Evolutionary conservation across 345 rosid genomes (phyloP), one percentile per base, ranked within the genome.

Genomic region (Eutrema yunnanense): DNA sequence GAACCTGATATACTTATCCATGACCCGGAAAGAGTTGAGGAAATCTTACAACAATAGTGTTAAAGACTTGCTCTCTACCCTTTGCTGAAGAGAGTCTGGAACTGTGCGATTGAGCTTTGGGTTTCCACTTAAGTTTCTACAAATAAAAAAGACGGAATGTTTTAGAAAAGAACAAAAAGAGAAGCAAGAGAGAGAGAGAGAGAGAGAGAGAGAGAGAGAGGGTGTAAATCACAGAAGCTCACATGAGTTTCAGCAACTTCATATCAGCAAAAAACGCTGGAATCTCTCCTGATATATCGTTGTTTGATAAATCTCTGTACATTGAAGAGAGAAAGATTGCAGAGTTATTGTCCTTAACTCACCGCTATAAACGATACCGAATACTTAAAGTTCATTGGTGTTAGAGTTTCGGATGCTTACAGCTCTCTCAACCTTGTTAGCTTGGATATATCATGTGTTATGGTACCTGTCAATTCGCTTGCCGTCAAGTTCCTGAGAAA

Each of bases 301-400:
- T 85, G 46, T 74, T 69, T 0, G 89, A 87, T 13, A 85, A 73
- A 62, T 85, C 87, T 73, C 87, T 87, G 80, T n/a, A 9, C 19
- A 22, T 41, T 55, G 37, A 52, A 52, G 14, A 52, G 33, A 44
- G 2, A 29, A 65, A 26, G 36, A 8, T 41, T 33, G 27, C n/a
- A 41, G 13, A 22, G 13, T 62, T 42, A 26, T 7, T 36, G 6
- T 44, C 33, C 4, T 11, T 36, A 6, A 8, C 19, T 2, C 22
- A 12, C 60, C 3, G 9, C 9, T 1, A 6, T 13, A 36, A 37
- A 41, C 32, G 50, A 61, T 61, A 40, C 4, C 3, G 33, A 50
- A 2, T 37, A 6, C 30, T 61, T 4, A 50, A 10, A 42, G 9
- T 13, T 8, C 3, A 8, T 27, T 38, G n/a, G 33, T 38, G 40